phyloP scores from a whole-genome alignment of 441 rosid species.

The Pelargonium exstipulatum region DNA sequence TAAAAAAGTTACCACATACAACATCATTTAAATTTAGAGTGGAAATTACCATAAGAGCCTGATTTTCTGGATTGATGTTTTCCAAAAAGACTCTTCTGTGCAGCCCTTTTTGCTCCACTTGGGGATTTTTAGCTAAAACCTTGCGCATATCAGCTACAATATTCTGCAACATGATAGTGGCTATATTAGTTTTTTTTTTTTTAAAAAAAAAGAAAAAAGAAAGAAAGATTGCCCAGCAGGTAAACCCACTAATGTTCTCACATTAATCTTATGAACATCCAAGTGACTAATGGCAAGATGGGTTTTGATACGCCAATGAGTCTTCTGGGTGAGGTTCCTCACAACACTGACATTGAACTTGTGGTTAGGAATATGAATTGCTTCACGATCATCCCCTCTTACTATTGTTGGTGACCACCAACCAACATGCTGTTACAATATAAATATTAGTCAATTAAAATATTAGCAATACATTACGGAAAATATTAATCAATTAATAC shows the following conservation, averaged over 20 bases:
- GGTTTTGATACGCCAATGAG: constrained; percentile 76
- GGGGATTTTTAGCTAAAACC: constrained; percentile 68
- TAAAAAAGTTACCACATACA: background rate
- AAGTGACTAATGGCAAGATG: constrained; percentile 63
- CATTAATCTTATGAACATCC: constrained; percentile 59
- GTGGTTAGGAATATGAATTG: constrained; percentile 72
- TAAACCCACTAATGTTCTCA: constrained; percentile 30
- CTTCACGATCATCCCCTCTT: constrained; percentile 78
- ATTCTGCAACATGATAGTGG: constrained; percentile 30
- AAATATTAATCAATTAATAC: constrained; percentile 12
- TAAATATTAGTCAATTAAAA: background rate
- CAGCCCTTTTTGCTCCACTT: constrained; percentile 61
- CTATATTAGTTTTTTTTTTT: background rate
- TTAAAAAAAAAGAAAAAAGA: constrained; percentile 4
- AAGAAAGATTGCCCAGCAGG: constrained; percentile 12
- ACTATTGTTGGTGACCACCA: constrained; percentile 80
- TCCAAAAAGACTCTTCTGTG: constrained; percentile 69
- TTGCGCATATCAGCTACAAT: constrained; percentile 74
- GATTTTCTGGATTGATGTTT: constrained; percentile 48
- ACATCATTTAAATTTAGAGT: constrained; percentile 13
- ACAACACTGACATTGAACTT: constrained; percentile 60
- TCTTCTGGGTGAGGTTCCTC: constrained; percentile 70
- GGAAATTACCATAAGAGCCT: constrained; percentile 48
- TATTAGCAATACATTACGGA: too few relatives aligned
- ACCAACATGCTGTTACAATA: constrained; percentile 52